Evolutionary conservation across 208 protist genomes (phyloP), one percentile per base, ranked within the genome.

Genomic region (Leishmania turanica): DNA sequence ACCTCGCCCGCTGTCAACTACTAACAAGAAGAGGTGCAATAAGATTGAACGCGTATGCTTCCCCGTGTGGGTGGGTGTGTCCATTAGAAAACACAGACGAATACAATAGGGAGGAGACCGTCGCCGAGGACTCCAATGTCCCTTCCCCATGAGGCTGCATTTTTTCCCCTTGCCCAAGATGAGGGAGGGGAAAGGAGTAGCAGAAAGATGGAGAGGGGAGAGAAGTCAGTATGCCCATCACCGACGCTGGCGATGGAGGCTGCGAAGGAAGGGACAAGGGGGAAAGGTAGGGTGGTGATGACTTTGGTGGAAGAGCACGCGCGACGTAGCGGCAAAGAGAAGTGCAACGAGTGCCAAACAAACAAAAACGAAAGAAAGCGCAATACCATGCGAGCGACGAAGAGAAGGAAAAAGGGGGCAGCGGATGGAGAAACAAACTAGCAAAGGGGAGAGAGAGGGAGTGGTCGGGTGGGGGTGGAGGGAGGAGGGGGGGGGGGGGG

Each of bases 171-270:
- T 31, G 24, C 31, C 56, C n/a, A 65, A 74, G 54, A 72, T 49
- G 79, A 75, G 78, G 64, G 47, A 77, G 80, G 78, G 49, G 49
- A 47, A 51, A 76, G 62, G 1, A 13, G n/a, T 6, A 45, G 75
- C 13, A 47, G 71, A 53, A 54, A 31, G 17, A 69, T 7, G 58
- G 40, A 82, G 42, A 53, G 24, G 17, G 31, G 51, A 40, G 47
- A 76, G 8, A 76, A 40, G 51, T 45, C 13, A 47, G 11, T 11
- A 42, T 45, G 31, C 27, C 51, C 72, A 51, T n/a, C 24, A 62
- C 72, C 69, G 45, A 47, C 42, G 69, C 24, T 27, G 37, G 69
- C 69, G 47, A 51, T 34, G 37, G 27, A 51, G 42, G 17, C 51
- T 54, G 42, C 27, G 24, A 51, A 54, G 45, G 42, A 53, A 27